A percentile compares a stretch with the other conserved stretches of the same genome.
Evolutionary conservation across 257 asterid species (phyloP).

Genomic region (Solanum virginianum): DNA sequence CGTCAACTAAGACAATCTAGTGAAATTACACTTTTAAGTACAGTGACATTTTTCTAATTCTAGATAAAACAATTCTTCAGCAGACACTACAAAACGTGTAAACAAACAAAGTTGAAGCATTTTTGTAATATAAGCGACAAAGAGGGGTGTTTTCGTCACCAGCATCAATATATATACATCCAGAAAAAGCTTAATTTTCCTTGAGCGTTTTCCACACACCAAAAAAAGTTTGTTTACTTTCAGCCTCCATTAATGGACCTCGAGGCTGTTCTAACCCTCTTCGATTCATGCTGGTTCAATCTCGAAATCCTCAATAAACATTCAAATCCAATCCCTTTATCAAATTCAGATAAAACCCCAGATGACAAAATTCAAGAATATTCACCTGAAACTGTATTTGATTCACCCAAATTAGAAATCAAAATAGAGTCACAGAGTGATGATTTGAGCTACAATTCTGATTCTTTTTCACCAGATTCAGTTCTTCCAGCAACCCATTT

Average conservation of each 20-base stretch:
- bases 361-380: background rate
- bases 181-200: background rate
- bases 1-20: background rate
- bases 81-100: conserved; percentile 4
- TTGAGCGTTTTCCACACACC: background rate
- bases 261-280: conserved; percentile 21
- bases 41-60: background rate
- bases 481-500: conserved; percentile 6
- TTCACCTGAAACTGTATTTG: background rate
- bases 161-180: background rate
- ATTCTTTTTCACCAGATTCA: conserved; percentile 17
- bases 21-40: background rate
- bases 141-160: background rate
- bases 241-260: conserved; percentile 21
- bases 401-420: background rate
- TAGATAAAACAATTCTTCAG: background rate
- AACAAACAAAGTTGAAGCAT: conserved; percentile 5
- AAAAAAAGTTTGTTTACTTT: background rate
- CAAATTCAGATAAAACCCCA: background rate
- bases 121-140: background rate
- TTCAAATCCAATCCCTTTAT: background rate
- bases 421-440: conserved; percentile 19
- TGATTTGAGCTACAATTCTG: conserved; percentile 5
- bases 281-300: conserved; percentile 31
- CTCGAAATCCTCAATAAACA: conserved; percentile 6